A percentile compares a stretch with the other conserved stretches of the same genome.
phyloP scores from a whole-genome alignment of 2,329 filamentous ascomycete species.

The Penicillium sp. region DNA sequence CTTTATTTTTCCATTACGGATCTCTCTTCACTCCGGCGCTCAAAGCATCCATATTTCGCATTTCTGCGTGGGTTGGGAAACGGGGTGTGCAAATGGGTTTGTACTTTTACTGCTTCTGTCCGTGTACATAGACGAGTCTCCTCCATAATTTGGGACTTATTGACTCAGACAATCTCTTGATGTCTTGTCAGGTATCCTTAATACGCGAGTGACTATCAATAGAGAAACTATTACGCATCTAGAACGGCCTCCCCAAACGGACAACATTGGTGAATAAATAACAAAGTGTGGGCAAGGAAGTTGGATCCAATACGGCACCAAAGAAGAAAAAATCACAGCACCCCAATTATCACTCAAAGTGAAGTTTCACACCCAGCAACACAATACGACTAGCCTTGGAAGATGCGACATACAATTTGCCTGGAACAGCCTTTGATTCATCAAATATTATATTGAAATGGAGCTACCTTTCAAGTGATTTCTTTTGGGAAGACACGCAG shows the following conservation, averaged over 20 bases:
- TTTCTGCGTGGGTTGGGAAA: constrained; percentile 41
- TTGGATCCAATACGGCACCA: background rate
- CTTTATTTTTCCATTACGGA: constrained; percentile 26
- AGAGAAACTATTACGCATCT: constrained; percentile 20
- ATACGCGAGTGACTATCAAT: constrained; percentile 33
- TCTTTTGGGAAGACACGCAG: too few relatives aligned
- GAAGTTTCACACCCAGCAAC: background rate
- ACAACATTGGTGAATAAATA: background rate
- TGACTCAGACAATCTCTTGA: constrained; percentile 25
- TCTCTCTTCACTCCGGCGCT: constrained; percentile 48
- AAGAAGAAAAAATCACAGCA: background rate
- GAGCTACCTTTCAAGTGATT: background rate
- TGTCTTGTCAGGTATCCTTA: constrained; percentile 31
- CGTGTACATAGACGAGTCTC: constrained; percentile 47
- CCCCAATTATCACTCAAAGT: background rate
- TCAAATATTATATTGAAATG: background rate
- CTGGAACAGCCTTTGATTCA: background rate
- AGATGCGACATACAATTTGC: background rate
- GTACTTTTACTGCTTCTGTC: constrained; percentile 35
- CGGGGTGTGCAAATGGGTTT: constrained; percentile 43
- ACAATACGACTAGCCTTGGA: background rate
- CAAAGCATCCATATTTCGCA: constrained; percentile 42
- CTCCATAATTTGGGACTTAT: constrained; percentile 31
- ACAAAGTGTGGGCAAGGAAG: background rate
- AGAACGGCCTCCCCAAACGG: background rate